Percentiles rank a stretch among this genome's conserved stretches.
Evolutionary conservation across 176 grass and related monocot genomes (phyloP).

Genomic region (Triticum turgidum): DNA sequence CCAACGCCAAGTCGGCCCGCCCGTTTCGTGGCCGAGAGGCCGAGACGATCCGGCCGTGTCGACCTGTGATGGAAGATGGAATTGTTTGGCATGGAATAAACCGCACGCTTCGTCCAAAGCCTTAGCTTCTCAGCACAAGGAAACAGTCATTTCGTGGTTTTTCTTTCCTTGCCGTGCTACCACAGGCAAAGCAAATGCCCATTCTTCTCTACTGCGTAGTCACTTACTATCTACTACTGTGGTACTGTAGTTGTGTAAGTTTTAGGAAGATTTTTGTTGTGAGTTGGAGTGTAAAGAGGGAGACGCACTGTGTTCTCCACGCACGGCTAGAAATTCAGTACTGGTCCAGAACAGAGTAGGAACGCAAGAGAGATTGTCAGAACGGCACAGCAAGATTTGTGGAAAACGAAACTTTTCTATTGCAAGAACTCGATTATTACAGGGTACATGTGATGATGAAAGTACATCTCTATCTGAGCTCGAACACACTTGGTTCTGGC

Average conservation of each 20-base stretch:
- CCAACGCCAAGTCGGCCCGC: slow-evolving; percentile 13
- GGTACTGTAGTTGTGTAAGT: background rate
- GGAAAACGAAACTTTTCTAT: slow-evolving; percentile 30
- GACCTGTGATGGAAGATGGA: background rate
- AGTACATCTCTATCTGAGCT: background rate
- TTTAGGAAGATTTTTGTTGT: background rate
- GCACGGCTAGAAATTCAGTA: background rate
- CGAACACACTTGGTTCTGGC: background rate
- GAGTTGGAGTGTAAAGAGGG: background rate
- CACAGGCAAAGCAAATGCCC: background rate
- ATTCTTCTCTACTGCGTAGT: background rate
- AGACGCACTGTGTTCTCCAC: background rate
- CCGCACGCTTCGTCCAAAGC: slow-evolving; percentile 8
- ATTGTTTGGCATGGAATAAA: background rate
- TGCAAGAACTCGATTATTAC: background rate
- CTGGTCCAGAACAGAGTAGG: background rate
- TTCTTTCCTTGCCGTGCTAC: slow-evolving; percentile 7
- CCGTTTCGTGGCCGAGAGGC: slow-evolving; percentile 36
- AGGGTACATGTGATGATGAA: background rate
- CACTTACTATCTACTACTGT: background rate
- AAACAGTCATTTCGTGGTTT: background rate
- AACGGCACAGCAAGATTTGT: background rate
- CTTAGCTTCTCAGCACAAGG: background rate
- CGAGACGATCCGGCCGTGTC: background rate
- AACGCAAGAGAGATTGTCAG: background rate